phyloP scores from a whole-genome alignment of 208 protist species.

The Trypanosoma grayi region DNA sequence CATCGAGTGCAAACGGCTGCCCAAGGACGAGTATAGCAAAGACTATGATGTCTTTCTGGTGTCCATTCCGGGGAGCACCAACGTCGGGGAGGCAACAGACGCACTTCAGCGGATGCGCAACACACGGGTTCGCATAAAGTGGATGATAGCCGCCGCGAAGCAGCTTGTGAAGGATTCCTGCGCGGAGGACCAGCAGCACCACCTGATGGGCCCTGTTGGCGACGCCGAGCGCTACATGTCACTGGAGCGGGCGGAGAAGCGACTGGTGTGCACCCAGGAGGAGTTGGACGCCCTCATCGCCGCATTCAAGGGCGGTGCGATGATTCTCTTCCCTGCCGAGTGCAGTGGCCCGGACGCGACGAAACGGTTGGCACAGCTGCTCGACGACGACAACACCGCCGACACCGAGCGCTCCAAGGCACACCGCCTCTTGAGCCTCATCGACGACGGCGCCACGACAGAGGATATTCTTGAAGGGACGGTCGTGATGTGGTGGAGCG shows the following conservation, averaged over 20 bases:
- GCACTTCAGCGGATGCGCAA: constrained; percentile 81
- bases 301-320: constrained; percentile 78
- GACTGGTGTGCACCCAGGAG: constrained; percentile 52
- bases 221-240: constrained; percentile 80
- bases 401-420: constrained; percentile 72
- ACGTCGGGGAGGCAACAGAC: constrained; percentile 76
- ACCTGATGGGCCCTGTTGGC: constrained; percentile 58
- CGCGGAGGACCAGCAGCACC: constrained; percentile 56
- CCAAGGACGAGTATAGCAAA: constrained; percentile 91
- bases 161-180: constrained; percentile 80
- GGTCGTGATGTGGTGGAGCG: constrained; percentile 88
- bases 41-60: constrained; percentile 83
- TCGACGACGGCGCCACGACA: constrained; percentile 83
- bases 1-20: constrained; percentile 86
- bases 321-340: constrained; percentile 87
- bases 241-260: constrained; percentile 61
- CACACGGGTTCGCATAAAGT: constrained; percentile 80
- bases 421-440: constrained; percentile 76
- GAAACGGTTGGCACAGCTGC: constrained; percentile 48
- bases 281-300: constrained; percentile 65
- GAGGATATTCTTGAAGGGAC: constrained; percentile 69
- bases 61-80: constrained; percentile 50
- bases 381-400: constrained; percentile 61
- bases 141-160: constrained; percentile 79
- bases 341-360: constrained; percentile 78